These are phyloP conservation scores for Thymus mandschuricus DNA, from an alignment of 257 asterid species.

Conservation along the genomic window DNA sequence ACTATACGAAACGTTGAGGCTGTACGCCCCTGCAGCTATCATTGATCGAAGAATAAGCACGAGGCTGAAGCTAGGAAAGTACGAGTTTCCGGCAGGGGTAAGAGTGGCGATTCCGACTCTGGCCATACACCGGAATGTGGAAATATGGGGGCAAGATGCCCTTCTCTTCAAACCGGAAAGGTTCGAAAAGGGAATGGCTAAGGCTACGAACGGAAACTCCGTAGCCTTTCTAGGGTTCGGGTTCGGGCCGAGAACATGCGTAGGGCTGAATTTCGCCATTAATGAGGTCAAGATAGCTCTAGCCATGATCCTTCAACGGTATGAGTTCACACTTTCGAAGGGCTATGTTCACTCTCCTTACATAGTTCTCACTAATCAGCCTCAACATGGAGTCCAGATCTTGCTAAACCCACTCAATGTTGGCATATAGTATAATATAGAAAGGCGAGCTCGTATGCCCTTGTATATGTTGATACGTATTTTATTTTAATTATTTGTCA, in stretches of 20 bases:
- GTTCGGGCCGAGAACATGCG: constrained; percentile 42
- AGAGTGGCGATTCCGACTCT: constrained; percentile 28
- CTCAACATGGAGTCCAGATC: constrained; percentile 41
- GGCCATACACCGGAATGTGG: constrained; percentile 40
- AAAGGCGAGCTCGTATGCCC: no score
- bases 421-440: no score
- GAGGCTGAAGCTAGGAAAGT: constrained; percentile 33
- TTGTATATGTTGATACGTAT: no score
- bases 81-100: constrained; percentile 36
- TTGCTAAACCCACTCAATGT: constrained; percentile 32
- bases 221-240: constrained; percentile 42
- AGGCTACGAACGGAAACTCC: constrained; percentile 35
- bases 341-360: constrained; percentile 44
- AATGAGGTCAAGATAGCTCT: constrained; percentile 43
- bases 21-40: constrained; percentile 31
- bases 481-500: no score
- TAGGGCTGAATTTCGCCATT: constrained; percentile 39
- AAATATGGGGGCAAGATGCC: constrained; percentile 43
- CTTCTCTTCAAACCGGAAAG: constrained; percentile 42
- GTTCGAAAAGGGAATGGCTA: constrained; percentile 42
- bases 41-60: constrained; percentile 26
- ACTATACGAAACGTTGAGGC: constrained; percentile 41
- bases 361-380: constrained; percentile 32
- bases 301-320: constrained; percentile 49
- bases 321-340: constrained; percentile 36